Evolutionary conservation across 176 grass and related monocot species (phyloP).

Genomic region (Zoysia pacifica): DNA sequence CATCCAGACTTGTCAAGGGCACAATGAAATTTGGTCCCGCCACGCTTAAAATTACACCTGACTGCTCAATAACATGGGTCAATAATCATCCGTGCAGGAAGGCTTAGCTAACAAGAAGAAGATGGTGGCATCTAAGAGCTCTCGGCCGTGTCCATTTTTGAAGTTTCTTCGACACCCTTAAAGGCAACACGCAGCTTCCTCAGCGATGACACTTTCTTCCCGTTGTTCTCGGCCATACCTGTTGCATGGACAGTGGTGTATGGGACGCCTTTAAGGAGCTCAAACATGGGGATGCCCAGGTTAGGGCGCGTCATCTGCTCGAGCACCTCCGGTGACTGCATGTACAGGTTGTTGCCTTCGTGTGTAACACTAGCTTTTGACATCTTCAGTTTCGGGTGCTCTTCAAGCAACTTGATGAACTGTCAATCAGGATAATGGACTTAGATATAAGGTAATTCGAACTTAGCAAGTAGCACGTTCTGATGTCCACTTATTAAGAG

Average conservation of each 20-base stretch:
- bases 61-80: constrained; percentile 26
- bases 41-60: constrained; percentile 21
- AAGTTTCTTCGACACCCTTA: constrained; percentile 45
- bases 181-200: constrained; percentile 82
- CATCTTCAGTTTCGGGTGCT: constrained; percentile 64
- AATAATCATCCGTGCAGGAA: constrained; percentile 1
- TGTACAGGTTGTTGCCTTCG: constrained; percentile 80
- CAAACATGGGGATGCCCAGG: constrained; percentile 56
- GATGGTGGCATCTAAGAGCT: constrained; percentile 27
- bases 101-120: constrained; percentile 1
- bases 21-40: not conserved
- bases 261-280: constrained; percentile 59
- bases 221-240: constrained; percentile 63
- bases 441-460: constrained; percentile 4
- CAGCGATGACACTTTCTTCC: constrained; percentile 70
- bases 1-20: not conserved
- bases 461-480: not conserved
- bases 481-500: constrained; percentile 1
- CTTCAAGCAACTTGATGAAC: constrained; percentile 82
- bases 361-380: constrained; percentile 78
- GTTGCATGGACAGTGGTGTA: constrained; percentile 64
- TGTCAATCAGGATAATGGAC: constrained; percentile 34
- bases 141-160: constrained; percentile 64
- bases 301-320: constrained; percentile 85
- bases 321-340: constrained; percentile 86